A percentile compares a stretch with the other conserved stretches of the same genome.
Conservation (phyloP, 768 basidiomycete species). For the Hortiboletus campestris region DNA sequence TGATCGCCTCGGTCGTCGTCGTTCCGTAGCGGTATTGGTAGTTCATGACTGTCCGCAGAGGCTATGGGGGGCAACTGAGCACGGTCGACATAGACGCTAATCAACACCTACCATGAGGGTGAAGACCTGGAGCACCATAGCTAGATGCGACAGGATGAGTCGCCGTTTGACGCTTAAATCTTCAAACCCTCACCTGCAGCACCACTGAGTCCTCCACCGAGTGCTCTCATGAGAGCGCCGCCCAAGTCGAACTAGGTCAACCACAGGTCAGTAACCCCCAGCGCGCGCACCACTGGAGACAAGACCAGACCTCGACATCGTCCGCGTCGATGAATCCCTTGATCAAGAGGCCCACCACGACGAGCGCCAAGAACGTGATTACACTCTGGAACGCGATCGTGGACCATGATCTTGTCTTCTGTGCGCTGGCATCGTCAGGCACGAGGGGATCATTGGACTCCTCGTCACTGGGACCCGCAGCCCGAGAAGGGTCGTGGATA, state of each 20-base stretch:
- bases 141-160: constrained; percentile 35
- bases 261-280: constrained; percentile 42
- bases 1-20: constrained; percentile 58
- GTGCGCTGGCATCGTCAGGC: neutral
- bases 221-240: constrained; percentile 74
- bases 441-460: constrained; percentile 8
- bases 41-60: constrained; percentile 97
- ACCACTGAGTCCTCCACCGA: constrained; percentile 89
- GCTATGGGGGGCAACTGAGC: constrained; percentile 40
- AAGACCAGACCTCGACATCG: constrained; percentile 56
- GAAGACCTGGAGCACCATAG: constrained; percentile 93
- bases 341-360: constrained; percentile 52
- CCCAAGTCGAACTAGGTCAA: constrained; percentile 71
- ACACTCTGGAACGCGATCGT: constrained; percentile 30
- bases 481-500: neutral
- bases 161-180: neutral
- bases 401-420: constrained; percentile 13
- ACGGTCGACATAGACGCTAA: neutral
- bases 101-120: constrained; percentile 61
- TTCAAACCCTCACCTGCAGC: constrained; percentile 57
- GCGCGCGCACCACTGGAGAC: constrained; percentile 32
- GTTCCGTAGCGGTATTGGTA: constrained; percentile 93
- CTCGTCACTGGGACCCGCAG: constrained; percentile 14
- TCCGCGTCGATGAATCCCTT: constrained; percentile 70
- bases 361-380: constrained; percentile 35